Evolutionary conservation across 768 basidiomycete genomes (phyloP).

Genomic region (Tylopilus subfusipes): DNA sequence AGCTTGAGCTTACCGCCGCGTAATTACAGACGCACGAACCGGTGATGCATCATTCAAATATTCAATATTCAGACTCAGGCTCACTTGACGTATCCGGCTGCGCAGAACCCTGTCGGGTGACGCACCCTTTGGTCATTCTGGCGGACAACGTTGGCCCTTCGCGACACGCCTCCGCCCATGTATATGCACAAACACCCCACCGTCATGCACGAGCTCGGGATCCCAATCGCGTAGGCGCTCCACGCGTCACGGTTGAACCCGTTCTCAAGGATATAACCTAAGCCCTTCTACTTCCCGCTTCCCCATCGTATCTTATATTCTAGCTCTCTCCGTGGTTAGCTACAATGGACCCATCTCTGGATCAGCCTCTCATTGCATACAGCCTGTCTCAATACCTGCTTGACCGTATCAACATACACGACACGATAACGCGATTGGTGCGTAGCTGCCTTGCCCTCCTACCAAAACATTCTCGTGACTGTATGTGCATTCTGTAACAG

Average conservation of each 20-base stretch:
- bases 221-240: neutral
- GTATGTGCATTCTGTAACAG: conserved; percentile 1
- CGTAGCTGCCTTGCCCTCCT: neutral
- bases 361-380: conserved; percentile 13
- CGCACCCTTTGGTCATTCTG: neutral
- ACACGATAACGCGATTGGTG: conserved; percentile 27
- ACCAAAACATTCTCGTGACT: neutral
- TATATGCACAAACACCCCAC: neutral
- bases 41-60: no score
- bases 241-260: conserved; percentile 5
- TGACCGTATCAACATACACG: conserved; percentile 27
- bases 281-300: neutral
- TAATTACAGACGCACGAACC: no score
- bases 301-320: neutral
- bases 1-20: no score
- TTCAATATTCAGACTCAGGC: no score
- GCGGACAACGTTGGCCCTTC: conserved; percentile 2
- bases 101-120: neutral
- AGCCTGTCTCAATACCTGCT: conserved; percentile 21
- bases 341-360: conserved; percentile 9
- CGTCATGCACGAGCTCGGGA: neutral
- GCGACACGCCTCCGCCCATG: conserved; percentile 2
- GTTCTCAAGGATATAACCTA: conserved; percentile 10
- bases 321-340: neutral
- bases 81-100: conserved; percentile 18